These are phyloP conservation scores for Pyracantha coccinea DNA, from an alignment of 331 rosid species.

Conservation along the genomic window DNA sequence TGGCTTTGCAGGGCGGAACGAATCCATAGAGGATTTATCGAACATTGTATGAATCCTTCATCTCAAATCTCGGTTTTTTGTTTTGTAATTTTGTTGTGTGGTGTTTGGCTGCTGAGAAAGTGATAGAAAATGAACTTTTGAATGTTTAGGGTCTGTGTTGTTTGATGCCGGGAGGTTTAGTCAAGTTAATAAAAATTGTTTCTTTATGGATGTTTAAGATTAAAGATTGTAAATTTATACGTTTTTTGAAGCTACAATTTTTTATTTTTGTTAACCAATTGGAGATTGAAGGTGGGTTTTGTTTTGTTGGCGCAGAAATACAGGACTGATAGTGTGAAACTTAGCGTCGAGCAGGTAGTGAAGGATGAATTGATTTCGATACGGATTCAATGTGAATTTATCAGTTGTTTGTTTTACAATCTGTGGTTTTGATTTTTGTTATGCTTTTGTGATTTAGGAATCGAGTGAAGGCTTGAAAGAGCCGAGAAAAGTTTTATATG, in stretches of 20 bases:
- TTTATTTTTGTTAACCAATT: conserved; percentile 3
- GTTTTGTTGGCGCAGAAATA: conserved; percentile 55
- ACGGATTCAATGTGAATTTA: neutral
- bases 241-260: too few relatives aligned
- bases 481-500: conserved; percentile 68
- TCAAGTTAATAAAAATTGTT: neutral
- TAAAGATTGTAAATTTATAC: neutral
- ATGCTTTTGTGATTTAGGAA: conserved; percentile 38
- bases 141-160: neutral
- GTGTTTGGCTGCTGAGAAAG: conserved; percentile 17
- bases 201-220: neutral
- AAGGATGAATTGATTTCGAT: neutral
- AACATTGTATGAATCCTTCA: conserved; percentile 57
- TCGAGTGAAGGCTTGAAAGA: conserved; percentile 56
- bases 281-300: conserved; percentile 24
- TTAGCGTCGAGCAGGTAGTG: conserved; percentile 63
- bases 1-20: conserved; percentile 52
- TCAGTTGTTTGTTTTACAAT: neutral
- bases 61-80: conserved; percentile 11
- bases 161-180: neutral
- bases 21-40: conserved; percentile 59
- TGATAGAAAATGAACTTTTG: neutral
- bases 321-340: conserved; percentile 45
- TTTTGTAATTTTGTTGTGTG: neutral
- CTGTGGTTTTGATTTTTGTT: neutral